Conservation (phyloP, 192 early-diverging fungal species). For the Diversispora epigaea region DNA sequence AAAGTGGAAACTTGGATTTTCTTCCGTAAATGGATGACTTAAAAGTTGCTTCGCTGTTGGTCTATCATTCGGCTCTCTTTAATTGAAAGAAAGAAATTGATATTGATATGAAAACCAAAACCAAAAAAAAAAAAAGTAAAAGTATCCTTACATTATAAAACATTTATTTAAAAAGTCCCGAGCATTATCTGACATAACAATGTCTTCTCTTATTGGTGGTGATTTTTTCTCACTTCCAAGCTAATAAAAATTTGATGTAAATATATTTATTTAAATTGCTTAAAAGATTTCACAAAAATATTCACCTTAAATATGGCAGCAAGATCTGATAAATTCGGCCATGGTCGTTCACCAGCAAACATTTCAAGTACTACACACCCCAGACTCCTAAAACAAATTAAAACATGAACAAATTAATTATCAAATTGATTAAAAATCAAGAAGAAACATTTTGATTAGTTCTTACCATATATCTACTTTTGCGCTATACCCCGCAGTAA, state of each 20-base stretch:
- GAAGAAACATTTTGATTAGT: background rate
- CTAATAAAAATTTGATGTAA: conserved; percentile 64
- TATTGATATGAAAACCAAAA: background rate
- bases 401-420: background rate
- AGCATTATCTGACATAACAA: conserved; percentile 61
- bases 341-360: conserved; percentile 85
- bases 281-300: conserved; percentile 36
- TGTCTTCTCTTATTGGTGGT: conserved; percentile 73
- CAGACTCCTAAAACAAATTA: conserved; percentile 44
- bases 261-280: background rate
- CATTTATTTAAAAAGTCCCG: conserved; percentile 72
- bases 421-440: background rate
- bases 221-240: conserved; percentile 72
- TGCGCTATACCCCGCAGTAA: conserved; percentile 76
- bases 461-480: conserved; percentile 91
- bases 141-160: conserved; percentile 64
- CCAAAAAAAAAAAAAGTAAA: background rate
- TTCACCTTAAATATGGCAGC: conserved; percentile 56
- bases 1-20: conserved; percentile 52
- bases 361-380: conserved; percentile 94
- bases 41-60: conserved; percentile 76
- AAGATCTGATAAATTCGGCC: conserved; percentile 56
- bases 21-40: conserved; percentile 69
- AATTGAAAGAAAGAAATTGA: background rate
- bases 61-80: conserved; percentile 70